Base-by-base conservation (phyloP, 2,329 filamentous ascomycete species). In the Alternaria panax region DNA sequence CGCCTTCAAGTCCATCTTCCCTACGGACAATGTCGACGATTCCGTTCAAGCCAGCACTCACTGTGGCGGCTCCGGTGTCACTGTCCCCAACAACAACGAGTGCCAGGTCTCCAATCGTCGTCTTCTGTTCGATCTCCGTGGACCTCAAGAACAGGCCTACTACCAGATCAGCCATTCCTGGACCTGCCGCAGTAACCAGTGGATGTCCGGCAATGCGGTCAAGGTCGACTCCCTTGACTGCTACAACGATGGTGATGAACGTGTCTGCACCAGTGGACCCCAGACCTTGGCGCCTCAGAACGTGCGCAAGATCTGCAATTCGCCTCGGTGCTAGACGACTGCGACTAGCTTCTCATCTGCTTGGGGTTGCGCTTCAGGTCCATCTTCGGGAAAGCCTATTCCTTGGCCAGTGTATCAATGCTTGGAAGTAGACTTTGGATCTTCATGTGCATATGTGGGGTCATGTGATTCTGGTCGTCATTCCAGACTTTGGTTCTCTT, bases 101-200 rank as follows among this genome's bases (percentile, higher is more conserved):
- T 76, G 74, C 57, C 52, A 59, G 32, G 57, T 62, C 5, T 56
- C 51, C 2, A 65, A 64, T 24, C 55, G 66, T 8, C 60, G 46
- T 40, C 40, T 76, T 34, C 53, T 67, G 0, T 72, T 74, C 28
- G 68, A 71, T 50, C 60, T 74, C 4, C 59, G 54, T 42, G 64
- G 41, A 3, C 56, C 62, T 9, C 63, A 70, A 38, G 62, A 67
- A 4, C 43, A 61, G 38, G 66, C 63, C 6, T 62, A 65, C 42
- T 74, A 70, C 51, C 68, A 70, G 41, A 62, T 76, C 34, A 65
- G 63, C 1, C 74, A 76, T 58, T 60, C 59, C 7, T 76, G 73
- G 73, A 47, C 40, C 20, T 76, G 74, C 53, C 57, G 40, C 16
- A 69, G 66, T n/a, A 51, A 46, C 16, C 63, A 64, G 11, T 73